A percentile compares a stretch with the other conserved stretches of the same genome.
These are phyloP conservation scores for Meyerozyma elateridarum DNA, from an alignment of 1,139 yeast species.

Conservation along the genomic window DNA sequence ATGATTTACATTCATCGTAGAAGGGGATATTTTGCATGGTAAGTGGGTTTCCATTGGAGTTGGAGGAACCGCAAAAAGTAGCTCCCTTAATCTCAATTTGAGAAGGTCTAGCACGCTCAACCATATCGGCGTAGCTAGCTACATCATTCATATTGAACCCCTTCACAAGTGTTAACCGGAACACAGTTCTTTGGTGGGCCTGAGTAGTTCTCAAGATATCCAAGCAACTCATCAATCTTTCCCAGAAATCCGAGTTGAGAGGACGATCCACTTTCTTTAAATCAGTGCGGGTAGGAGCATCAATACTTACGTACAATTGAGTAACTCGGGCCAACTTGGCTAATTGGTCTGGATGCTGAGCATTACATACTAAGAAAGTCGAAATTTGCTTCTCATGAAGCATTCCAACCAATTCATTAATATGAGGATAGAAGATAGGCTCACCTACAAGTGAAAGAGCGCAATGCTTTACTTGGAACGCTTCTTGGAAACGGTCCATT, in stretches of 20 bases:
- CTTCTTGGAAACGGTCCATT: constrained; percentile 85
- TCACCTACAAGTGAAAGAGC: constrained; percentile 92
- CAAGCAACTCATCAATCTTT: constrained; percentile 72
- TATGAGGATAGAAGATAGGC: constrained; percentile 89
- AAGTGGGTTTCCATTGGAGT: constrained; percentile 77
- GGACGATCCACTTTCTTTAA: constrained; percentile 86
- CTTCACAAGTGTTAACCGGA: constrained; percentile 84
- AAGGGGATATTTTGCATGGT: constrained; percentile 96
- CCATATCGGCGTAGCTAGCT: constrained; percentile 85
- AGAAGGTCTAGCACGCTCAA: constrained; percentile 75
- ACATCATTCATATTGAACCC: constrained; percentile 86
- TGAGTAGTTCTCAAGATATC: constrained; percentile 73
- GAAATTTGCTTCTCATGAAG: constrained; percentile 76
- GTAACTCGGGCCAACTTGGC: constrained; percentile 70
- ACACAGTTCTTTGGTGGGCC: constrained; percentile 82
- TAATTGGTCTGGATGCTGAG: constrained; percentile 88
- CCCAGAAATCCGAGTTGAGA: constrained; percentile 89
- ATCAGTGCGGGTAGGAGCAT: constrained; percentile 80
- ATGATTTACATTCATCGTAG: constrained; percentile 80
- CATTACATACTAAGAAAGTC: constrained; percentile 87
- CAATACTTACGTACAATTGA: constrained; percentile 87
- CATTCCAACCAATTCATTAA: constrained; percentile 77
- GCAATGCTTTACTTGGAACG: constrained; percentile 84
- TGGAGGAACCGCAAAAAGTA: constrained; percentile 84
- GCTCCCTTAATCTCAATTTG: constrained; percentile 94